Base-by-base conservation (phyloP, 2,329 filamentous ascomycete species). In the Didymella lethalis region DNA sequence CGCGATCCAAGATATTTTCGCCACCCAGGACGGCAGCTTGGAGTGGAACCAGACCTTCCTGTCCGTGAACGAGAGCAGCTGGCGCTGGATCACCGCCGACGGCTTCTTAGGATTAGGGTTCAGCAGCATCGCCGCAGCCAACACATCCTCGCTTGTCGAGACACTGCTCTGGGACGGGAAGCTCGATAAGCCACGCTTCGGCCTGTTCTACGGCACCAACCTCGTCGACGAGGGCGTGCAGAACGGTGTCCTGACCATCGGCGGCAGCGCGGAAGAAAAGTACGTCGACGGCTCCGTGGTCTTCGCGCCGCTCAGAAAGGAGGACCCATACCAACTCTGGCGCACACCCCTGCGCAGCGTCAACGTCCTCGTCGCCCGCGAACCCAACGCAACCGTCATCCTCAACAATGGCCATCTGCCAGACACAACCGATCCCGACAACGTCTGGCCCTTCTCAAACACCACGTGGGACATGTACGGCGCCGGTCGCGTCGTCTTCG, bases 251-350 rank as follows among this genome's bases (percentile, higher is more conserved):
- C 38, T 68, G 16, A 68, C 64, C 5, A 49, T 68, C 38, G 65
- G 64, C 25, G 57, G 50, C 29, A 62, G 61, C 56, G 44, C 88
- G 71, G 74, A 82, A 61, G 88, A 85, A 36, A 69, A 81, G 65
- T 89, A 89, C 70, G 81, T 82, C 62, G 87, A 89, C 64, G 87
- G 86, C 66, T 84, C 86, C 63, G 85, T 89, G 52, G 85, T 85
- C 55, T 68, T 55, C 48, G 40, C 57, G 3, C 65, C 65, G 7
- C 48, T 67, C 32, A 16, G 38, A 1, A 59, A 59, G 34, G 61
- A 64, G 20, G 51, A 53, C 6, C 38, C 49, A 4, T 64, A 63
- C 26, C 61, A 67, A 36, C 55, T 68, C 11, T 68, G 65, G 65
- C 53, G 63, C 31, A 20, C 59, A 5, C 50, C 64, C n/a, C 54